Conservation (phyloP, 257 asterid species). For the Nicotiana benthamiana region DNA sequence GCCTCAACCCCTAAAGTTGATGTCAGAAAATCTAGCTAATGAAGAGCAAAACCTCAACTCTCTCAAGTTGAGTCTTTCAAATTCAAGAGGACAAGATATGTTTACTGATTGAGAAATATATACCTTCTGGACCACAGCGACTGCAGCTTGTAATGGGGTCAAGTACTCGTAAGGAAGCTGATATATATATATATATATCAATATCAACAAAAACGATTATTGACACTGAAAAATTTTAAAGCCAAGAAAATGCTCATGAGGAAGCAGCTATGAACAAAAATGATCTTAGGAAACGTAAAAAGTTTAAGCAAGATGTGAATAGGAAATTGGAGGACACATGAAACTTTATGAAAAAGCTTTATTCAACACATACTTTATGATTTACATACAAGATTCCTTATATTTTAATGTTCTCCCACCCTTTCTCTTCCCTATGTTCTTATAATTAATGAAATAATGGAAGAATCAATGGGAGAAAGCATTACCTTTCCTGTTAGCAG, state of each 20-base stretch:
- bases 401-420: neutral
- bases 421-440: neutral
- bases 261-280: neutral
- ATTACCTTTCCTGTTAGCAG: constrained; percentile 74
- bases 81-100: neutral
- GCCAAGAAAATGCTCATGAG: neutral
- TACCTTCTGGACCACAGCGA: constrained; percentile 86
- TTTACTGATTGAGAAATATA: constrained; percentile 13
- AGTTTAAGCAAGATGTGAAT: neutral
- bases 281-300: neutral
- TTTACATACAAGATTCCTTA: neutral
- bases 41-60: neutral
- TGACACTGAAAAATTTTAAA: neutral
- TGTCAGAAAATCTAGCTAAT: neutral
- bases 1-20: constrained; percentile 57
- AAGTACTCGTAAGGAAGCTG: constrained; percentile 71
- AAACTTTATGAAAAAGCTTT: neutral
- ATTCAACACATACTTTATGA: neutral
- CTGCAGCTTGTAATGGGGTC: constrained; percentile 87
- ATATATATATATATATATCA: constrained; percentile 14
- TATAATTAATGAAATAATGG: too few species aligned
- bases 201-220: constrained; percentile 15
- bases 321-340: neutral
- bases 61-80: neutral
- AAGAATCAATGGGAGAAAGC: neutral